Evolutionary conservation across 148 eudicot species (phyloP).

Genomic region (Cornus suecica): DNA sequence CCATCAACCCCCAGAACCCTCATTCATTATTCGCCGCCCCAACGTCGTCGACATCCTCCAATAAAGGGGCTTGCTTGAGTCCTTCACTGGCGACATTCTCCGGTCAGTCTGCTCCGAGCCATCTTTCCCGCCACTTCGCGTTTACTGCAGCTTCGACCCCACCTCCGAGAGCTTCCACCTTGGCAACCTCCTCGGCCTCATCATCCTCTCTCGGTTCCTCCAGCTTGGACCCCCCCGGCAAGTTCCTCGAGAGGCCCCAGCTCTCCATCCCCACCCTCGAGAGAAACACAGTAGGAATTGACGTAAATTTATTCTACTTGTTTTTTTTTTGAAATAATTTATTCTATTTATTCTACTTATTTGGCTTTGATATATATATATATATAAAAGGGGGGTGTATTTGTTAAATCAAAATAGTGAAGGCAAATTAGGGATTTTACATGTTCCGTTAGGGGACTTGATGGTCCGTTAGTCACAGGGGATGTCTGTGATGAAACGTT

Average conservation of each 20-base stretch:
- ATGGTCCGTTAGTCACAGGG: too few species aligned
- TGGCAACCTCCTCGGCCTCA: conserved; percentile 72
- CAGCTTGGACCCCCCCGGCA: conserved; percentile 90
- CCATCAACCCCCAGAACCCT: background rate
- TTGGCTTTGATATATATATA: too few species aligned
- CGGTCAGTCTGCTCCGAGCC: conserved; percentile 31
- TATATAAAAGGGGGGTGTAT: too few species aligned
- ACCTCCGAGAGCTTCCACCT: conserved; percentile 86
- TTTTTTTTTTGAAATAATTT: too few species aligned
- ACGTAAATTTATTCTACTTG: too few species aligned
- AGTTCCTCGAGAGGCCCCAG: conserved; percentile 64
- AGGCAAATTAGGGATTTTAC: too few species aligned
- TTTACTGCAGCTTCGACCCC: conserved; percentile 91
- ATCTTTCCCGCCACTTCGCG: conserved; percentile 38
- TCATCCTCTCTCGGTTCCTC: conserved; percentile 89
- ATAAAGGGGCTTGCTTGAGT: conserved; percentile 74
- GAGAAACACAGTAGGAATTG: conserved; percentile 43
- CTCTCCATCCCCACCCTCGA: conserved; percentile 50
- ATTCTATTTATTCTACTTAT: too few species aligned
- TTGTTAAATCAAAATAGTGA: too few species aligned
- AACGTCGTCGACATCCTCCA: conserved; percentile 69
- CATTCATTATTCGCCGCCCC: background rate
- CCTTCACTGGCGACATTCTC: conserved; percentile 59
- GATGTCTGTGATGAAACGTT: too few species aligned
- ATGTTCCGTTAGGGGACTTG: too few species aligned